phyloP scores from a whole-genome alignment of 1,139 yeast genomes.

The Taiozyma sp. region DNA sequence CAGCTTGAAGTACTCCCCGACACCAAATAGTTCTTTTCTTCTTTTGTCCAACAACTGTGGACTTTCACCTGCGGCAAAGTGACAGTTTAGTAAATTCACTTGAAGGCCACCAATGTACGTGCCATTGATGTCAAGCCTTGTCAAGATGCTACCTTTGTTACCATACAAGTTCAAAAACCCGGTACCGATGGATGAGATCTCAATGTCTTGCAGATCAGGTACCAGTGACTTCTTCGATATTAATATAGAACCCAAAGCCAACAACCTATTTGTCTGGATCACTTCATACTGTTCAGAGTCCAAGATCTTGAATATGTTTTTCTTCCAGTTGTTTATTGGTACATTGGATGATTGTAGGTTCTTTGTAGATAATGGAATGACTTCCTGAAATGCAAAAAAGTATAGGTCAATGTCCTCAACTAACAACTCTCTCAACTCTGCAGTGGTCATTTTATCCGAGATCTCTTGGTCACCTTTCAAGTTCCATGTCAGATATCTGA shows the following conservation, averaged over 20 bases:
- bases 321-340: conserved; percentile 35
- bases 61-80: conserved; percentile 68
- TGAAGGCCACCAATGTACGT: conserved; percentile 34
- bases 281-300: conserved; percentile 24
- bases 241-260: conserved; percentile 43
- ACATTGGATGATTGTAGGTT: conserved; percentile 37
- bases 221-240: conserved; percentile 28
- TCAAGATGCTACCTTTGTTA: conserved; percentile 50
- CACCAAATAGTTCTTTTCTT: conserved; percentile 39
- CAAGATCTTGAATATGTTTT: conserved; percentile 24
- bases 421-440: conserved; percentile 22
- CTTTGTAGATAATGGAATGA: conserved; percentile 42
- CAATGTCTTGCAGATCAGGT: conserved; percentile 32
- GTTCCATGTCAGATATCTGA: conserved; percentile 40
- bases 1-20: conserved; percentile 22
- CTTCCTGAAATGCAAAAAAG: conserved; percentile 45
- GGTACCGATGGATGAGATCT: conserved; percentile 42
- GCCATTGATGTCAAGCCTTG: conserved; percentile 25
- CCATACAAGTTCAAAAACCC: conserved; percentile 55
- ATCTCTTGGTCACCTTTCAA: conserved; percentile 32
- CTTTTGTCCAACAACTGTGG: conserved; percentile 35
- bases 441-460: conserved; percentile 12
- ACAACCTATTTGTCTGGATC: conserved; percentile 37
- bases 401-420: conserved; percentile 30
- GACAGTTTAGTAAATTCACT: conserved; percentile 53